phyloP scores from a whole-genome alignment of 345 rosid genomes.

The Erysimum cheiranthoides region DNA sequence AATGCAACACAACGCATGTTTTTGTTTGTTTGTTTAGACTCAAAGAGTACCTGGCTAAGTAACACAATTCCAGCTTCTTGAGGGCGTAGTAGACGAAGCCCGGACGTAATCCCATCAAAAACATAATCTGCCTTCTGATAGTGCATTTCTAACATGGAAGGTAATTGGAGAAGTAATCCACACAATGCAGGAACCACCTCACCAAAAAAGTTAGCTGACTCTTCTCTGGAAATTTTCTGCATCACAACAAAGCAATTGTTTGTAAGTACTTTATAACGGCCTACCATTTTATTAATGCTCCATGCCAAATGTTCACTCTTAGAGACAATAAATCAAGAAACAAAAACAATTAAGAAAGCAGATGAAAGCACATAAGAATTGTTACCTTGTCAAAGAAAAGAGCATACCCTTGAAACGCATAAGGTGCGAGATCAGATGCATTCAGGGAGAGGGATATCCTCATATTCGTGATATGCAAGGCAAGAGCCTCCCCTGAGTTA shows the following conservation, averaged over 20 bases:
- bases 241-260: conserved; percentile 9
- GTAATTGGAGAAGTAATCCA: conserved; percentile 63
- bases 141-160: conserved; percentile 66
- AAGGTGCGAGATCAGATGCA: conserved; percentile 48
- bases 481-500: conserved; percentile 63
- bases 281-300: conserved; percentile 11
- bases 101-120: conserved; percentile 42
- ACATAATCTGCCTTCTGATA: conserved; percentile 60
- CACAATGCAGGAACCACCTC: conserved; percentile 71
- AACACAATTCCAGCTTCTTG: conserved; percentile 78
- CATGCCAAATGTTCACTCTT: background rate
- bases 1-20: background rate
- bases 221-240: conserved; percentile 49
- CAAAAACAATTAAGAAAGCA: conserved; percentile 1
- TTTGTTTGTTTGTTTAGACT: background rate
- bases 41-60: conserved; percentile 67
- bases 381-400: conserved; percentile 72
- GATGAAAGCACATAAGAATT: background rate
- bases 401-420: conserved; percentile 53
- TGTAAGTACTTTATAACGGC: background rate
- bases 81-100: conserved; percentile 63
- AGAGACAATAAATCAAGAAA: conserved; percentile 18
- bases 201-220: conserved; percentile 67
- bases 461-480: conserved; percentile 53
- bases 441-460: conserved; percentile 53